phyloP scores from a whole-genome alignment of 2,329 filamentous ascomycete genomes.

The Fusarium coicis region DNA sequence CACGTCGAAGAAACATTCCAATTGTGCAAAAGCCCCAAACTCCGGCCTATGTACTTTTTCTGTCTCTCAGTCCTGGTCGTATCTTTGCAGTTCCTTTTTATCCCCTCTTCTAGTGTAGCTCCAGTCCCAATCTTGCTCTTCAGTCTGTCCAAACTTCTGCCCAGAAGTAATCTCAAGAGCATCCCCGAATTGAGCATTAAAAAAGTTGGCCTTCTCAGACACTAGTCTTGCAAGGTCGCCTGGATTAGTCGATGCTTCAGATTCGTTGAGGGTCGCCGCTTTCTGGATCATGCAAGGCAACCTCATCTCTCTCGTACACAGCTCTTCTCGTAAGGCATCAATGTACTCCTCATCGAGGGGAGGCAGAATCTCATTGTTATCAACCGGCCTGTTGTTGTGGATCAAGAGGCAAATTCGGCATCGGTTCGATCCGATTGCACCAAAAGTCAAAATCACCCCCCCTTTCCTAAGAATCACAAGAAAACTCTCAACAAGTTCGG shows the following conservation, averaged over 20 bases:
- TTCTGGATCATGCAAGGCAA: background rate
- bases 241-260: background rate
- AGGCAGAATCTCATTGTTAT: background rate
- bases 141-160: too few relatives aligned
- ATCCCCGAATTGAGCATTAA: background rate
- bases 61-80: background rate
- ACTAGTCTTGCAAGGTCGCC: background rate
- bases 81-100: background rate
- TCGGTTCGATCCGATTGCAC: background rate
- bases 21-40: background rate
- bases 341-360: background rate
- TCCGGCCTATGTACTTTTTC: background rate
- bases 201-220: background rate
- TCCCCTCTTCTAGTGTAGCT: background rate
- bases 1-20: background rate
- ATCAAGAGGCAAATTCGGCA: background rate
- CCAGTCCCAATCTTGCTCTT: background rate
- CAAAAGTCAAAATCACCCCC: conserved; percentile 24
- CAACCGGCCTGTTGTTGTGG: background rate
- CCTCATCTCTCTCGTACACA: conserved; percentile 10
- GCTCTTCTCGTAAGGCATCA: background rate
- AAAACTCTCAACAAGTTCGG: conserved; percentile 6
- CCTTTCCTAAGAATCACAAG: conserved; percentile 20
- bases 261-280: background rate
- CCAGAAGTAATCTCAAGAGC: background rate